Evolutionary conservation across 352 stramenopile genomes (phyloP), one percentile per base, ranked within the genome.

Genomic region (Phytophthora sojae): DNA sequence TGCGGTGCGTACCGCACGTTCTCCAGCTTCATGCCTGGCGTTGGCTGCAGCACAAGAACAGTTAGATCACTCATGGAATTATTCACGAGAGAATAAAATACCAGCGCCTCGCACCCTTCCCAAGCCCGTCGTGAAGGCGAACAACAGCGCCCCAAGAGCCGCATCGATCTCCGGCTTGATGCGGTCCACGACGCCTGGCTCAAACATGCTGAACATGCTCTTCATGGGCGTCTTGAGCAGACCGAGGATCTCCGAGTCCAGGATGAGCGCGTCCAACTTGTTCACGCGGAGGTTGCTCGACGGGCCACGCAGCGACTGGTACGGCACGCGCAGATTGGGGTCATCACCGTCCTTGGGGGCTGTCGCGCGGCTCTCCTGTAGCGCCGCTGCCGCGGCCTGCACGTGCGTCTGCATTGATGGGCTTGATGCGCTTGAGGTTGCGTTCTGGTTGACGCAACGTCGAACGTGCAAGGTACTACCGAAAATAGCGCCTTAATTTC

Each of bases 1-100:
- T 80, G 67, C 4, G 79, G 69, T 7, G 68, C 69, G 25, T 92
- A 96, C 57, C 79, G 81, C 7, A 96, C 71, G 37, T 95, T 95
- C 66, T 96, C 86, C 21, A 96, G 71, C 61, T 92, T 92, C 89
- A 96, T 96, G 2, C 89, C 89, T 7, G 89, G 89, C 8, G 89
- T 96, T 5, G 87, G 82, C 89, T 96, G 49, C 32, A 8, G 14
- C 61, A 67, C 42, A 23, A 30, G 14, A 44, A 26, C 14, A 52
- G 35, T 51, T 21, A 61, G 15, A 56, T 21, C 19, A 37, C 71
- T 7, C 8, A 45, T n/a, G 37, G 14, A 15, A 17, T n/a, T n/a
- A 7, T n/a, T n/a, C n/a, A 17, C 14, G 14, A n/a, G 4, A n/a
- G 6, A 45, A 45, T 17, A n/a, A 9, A 35, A 12, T 35, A 2